Base-by-base conservation (phyloP, 2,329 filamentous ascomycete genomes). In the Fusarium clavum region DNA sequence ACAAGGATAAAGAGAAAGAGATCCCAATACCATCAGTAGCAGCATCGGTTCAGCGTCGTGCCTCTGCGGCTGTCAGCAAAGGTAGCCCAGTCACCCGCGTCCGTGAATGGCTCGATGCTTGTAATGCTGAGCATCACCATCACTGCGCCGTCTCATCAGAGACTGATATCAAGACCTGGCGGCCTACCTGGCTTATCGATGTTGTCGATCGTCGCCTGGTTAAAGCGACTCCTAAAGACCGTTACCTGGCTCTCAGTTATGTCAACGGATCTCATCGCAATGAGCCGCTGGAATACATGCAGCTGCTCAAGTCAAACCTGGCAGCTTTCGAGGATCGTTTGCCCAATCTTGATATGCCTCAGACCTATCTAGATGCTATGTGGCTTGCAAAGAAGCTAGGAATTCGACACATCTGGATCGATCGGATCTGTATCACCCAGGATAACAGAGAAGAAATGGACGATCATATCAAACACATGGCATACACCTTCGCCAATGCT, bases 171-270 rank as follows among this genome's bases (percentile, higher is more conserved):
- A 56, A 73, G 22, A 81, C 79, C 30, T 83, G 81, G 76, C 78
- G 79, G 27, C 82, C 82, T 8, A 67, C 76, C 27, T 82, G 79
- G 75, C 79, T 84, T 49, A 78, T 84, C 60, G 81, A 84, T 62
- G 78, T 78, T 14, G 77, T 80, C 32, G 79, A 82, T 45, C 76
- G 78, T 9, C 73, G 79, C 47, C 74, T 84, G 24, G 81, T 83
- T 8, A 77, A 76, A 18, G 76, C 81, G 16, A 77, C 78, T n/a
- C 77, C 79, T 4, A 73, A 74, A 12, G 81, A 83, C 48, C 75
- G 81, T 34, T 84, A 84, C 52, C 70, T 83, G 6, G 81, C 83
- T n/a, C 76, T 85, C 25, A 84, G 82, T 75, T 85, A 85, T 67
- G 82, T 84, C 34, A 83, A 81, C 77, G 81, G 80, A 10, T 69